These are phyloP conservation scores for Francoa sonchifolia DNA, from an alignment of 441 rosid species.

Conservation along the genomic window DNA sequence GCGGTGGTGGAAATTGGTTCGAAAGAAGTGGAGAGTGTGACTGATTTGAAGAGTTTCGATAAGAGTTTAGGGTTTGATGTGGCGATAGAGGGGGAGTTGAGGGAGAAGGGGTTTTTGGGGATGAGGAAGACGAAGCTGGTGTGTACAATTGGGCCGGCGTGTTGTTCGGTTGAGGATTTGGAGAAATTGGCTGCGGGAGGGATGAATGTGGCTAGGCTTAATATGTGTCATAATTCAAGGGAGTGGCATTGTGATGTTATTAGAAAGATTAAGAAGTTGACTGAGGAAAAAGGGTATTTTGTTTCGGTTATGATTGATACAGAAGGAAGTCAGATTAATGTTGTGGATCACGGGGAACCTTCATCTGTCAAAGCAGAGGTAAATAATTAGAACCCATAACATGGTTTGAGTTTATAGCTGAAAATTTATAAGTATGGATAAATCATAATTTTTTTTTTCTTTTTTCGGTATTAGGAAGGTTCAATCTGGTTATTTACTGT, in stretches of 20 bases:
- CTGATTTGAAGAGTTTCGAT: slow-evolving; percentile 12
- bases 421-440: background rate
- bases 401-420: background rate
- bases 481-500: slow-evolving; percentile 59
- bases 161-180: slow-evolving; percentile 42
- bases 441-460: background rate
- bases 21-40: slow-evolving; percentile 11
- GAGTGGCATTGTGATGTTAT: slow-evolving; percentile 61
- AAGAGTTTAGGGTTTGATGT: slow-evolving; percentile 30
- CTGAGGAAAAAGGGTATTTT: slow-evolving; percentile 42
- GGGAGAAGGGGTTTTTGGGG: slow-evolving; percentile 54
- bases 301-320: slow-evolving; percentile 68
- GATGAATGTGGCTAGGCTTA: slow-evolving; percentile 74
- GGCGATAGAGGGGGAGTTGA: slow-evolving; percentile 40
- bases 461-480: slow-evolving; percentile 35
- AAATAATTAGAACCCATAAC: background rate
- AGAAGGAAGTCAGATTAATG: slow-evolving; percentile 69
- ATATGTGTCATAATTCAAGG: slow-evolving; percentile 60
- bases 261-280: slow-evolving; percentile 44
- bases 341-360: slow-evolving; percentile 59
- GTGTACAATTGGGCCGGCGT: slow-evolving; percentile 67
- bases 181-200: slow-evolving; percentile 57
- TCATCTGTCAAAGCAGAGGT: slow-evolving; percentile 71
- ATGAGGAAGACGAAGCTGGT: slow-evolving; percentile 73
- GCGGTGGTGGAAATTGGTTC: slow-evolving; percentile 22